Conservation (phyloP, 768 basidiomycete genomes). For the Serendipita sp. region DNA sequence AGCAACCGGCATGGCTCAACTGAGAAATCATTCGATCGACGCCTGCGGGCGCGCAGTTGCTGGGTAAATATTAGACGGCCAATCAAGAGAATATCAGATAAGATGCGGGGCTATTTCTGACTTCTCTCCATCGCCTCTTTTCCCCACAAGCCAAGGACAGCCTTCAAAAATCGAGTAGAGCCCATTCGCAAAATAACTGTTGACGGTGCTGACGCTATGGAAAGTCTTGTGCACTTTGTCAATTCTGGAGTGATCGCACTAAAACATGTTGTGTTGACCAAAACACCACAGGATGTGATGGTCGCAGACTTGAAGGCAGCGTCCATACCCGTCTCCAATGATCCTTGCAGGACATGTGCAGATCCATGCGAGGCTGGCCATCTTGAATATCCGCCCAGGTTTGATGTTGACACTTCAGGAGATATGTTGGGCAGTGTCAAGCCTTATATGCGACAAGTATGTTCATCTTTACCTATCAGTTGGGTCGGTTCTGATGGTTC, state of each 20-base stretch:
- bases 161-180: too few species aligned
- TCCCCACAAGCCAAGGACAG: too few species aligned
- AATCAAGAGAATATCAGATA: background rate
- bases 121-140: background rate
- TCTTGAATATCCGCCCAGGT: slow-evolving; percentile 52
- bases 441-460: slow-evolving; percentile 60
- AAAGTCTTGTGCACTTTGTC: background rate
- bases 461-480: background rate
- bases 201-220: background rate
- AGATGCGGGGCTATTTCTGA: background rate
- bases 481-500: background rate
- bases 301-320: slow-evolving; percentile 11
- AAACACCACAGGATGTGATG: slow-evolving; percentile 8
- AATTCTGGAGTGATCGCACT: background rate
- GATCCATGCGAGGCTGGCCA: slow-evolving; percentile 36
- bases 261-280: slow-evolving; percentile 1
- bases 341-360: slow-evolving; percentile 16
- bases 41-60: too few species aligned
- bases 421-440: slow-evolving; percentile 76
- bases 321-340: slow-evolving; percentile 17
- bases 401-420: slow-evolving; percentile 63
- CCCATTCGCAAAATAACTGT: background rate
- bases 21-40: too few species aligned
- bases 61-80: background rate
- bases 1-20: too few species aligned